These are phyloP conservation scores for Paratinospora sagittata DNA, from an alignment of 164 flowering plant genomes.

Conservation along the genomic window DNA sequence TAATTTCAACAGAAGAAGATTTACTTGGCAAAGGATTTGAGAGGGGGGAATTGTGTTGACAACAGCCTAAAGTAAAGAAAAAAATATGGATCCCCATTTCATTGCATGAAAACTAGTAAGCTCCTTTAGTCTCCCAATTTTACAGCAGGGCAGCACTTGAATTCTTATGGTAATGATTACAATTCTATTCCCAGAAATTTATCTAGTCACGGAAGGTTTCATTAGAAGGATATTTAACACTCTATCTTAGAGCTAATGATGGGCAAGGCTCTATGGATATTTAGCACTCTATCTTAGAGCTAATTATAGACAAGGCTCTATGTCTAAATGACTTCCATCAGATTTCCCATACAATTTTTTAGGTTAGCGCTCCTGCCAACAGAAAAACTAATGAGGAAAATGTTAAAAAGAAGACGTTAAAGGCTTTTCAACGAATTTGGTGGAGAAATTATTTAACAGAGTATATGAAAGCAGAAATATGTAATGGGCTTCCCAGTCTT, in stretches of 20 bases:
- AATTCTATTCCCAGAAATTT: too few species aligned
- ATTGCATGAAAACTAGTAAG: background rate
- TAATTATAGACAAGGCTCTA: background rate
- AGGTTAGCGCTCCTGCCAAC: background rate
- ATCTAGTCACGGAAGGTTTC: background rate
- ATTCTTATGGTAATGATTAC: too few species aligned
- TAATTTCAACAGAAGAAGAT: background rate
- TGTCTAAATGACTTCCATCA: too few species aligned
- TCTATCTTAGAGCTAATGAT: background rate
- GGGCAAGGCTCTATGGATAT: background rate
- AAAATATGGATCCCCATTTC: background rate
- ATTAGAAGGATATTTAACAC: background rate
- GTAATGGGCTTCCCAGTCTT: background rate
- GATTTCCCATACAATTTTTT: background rate
- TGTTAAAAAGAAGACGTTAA: background rate
- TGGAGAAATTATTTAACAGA: background rate
- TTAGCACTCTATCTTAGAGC: background rate
- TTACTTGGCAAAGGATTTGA: background rate
- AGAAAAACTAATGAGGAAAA: background rate
- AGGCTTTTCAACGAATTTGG: background rate
- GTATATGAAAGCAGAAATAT: background rate
- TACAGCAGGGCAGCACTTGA: background rate
- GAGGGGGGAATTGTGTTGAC: background rate
- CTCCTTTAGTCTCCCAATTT: background rate
- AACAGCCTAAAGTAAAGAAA: background rate